Conservation (phyloP, 208 protist species). For the Wallacemonas sp. region DNA sequence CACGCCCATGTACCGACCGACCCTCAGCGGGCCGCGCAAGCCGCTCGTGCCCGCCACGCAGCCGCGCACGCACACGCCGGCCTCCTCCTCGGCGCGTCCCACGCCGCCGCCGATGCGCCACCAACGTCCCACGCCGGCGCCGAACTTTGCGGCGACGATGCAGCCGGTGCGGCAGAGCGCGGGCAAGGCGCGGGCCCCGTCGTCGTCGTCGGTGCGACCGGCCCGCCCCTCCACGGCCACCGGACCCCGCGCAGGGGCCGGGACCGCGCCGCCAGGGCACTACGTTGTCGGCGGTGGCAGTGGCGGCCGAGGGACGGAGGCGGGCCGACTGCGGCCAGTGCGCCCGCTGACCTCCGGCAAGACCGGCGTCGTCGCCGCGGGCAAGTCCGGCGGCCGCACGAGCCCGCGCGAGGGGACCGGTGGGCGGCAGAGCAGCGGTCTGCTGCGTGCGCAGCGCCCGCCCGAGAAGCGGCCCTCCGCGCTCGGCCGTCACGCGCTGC, state of each 20-base stretch:
- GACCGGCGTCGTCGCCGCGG: not conserved
- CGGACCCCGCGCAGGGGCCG: not conserved
- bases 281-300: not conserved
- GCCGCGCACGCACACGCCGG: not conserved
- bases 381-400: not conserved
- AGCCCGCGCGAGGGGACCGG: not conserved
- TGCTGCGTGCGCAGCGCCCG: not conserved
- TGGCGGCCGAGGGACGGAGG: not conserved
- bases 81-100: not conserved
- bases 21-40: slow-evolving; percentile 10
- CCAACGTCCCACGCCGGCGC: not conserved
- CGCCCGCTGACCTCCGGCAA: not conserved
- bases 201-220: not conserved
- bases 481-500: slow-evolving; percentile 3
- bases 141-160: slow-evolving; percentile 10
- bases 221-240: not conserved
- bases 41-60: slow-evolving; percentile 18
- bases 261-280: not conserved
- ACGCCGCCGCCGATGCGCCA: slow-evolving; percentile 17
- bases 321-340: not conserved
- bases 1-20: slow-evolving; percentile 6
- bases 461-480: slow-evolving; percentile 12
- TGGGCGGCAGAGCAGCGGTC: not conserved
- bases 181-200: not conserved
- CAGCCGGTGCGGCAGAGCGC: slow-evolving; percentile 1